Percentiles rank a stretch among this genome's conserved stretches.
phyloP scores from a whole-genome alignment of 192 early-diverging fungal genomes.

The Coemansia sp. region DNA sequence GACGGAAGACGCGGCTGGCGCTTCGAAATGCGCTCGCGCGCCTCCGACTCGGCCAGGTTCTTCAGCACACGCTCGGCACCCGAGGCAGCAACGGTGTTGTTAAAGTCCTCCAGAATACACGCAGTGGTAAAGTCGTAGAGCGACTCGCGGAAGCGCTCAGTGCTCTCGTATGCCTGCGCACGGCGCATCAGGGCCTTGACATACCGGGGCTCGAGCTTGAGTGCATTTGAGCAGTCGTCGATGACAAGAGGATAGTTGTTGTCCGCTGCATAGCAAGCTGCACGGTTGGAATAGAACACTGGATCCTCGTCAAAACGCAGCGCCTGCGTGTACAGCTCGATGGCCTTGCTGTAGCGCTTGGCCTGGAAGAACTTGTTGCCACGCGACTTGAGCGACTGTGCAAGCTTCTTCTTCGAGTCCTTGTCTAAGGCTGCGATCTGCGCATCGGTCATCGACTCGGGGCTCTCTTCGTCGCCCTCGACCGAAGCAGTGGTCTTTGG shows the following conservation, averaged over 20 bases:
- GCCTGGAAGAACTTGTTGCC: conserved; percentile 87
- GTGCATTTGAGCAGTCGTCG: conserved; percentile 79
- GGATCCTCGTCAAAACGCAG: conserved; percentile 78
- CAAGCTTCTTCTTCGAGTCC: conserved; percentile 58
- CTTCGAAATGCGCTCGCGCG: conserved; percentile 66
- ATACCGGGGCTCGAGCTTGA: conserved; percentile 83
- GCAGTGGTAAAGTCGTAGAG: conserved; percentile 85
- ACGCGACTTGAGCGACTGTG: conserved; percentile 73
- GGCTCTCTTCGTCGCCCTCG: conserved; percentile 36
- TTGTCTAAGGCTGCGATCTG: conserved; percentile 55
- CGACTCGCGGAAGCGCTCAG: conserved; percentile 54
- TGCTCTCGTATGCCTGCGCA: conserved; percentile 64
- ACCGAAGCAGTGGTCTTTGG: conserved; percentile 23
- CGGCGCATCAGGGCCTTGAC: conserved; percentile 83
- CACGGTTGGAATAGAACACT: conserved; percentile 93
- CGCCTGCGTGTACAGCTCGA: conserved; percentile 85
- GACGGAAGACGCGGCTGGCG: conserved; percentile 77
- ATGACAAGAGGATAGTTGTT: conserved; percentile 75
- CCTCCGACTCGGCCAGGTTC: conserved; percentile 72
- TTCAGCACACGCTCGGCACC: conserved; percentile 90
- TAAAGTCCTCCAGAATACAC: conserved; percentile 94
- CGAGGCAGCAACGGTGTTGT: conserved; percentile 73
- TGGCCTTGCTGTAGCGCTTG: conserved; percentile 83
- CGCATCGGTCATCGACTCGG: conserved; percentile 50
- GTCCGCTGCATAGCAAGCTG: conserved; percentile 84